Evolutionary conservation across 352 stramenopile species (phyloP), one percentile per base, ranked within the genome.

Genomic region (Globisporangium carolinianum): DNA sequence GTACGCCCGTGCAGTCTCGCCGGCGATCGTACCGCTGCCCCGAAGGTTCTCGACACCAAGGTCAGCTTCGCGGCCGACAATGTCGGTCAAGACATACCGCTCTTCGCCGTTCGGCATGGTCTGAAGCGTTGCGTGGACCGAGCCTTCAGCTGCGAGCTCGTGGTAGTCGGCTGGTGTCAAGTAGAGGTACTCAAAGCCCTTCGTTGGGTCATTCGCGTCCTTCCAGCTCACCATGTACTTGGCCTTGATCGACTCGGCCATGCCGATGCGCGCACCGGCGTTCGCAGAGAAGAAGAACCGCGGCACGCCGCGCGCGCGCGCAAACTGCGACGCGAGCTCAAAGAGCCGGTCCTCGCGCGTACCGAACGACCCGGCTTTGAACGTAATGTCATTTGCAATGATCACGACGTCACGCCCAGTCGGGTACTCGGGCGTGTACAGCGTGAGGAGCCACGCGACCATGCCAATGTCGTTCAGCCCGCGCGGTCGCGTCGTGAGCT

Each of bases 361-460:
- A 60, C 98, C 98, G 69, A 99, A 99, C 52, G 95, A 99, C 39
- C 98, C 98, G 47, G 97, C 97, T 73, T 98, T 98, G 77, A 97
- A 91, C 36, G 97, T 99, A 68, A 99, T 99, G 68, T 99, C 98
- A 76, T 99, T 99, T 48, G 97, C 91, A 79, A 99, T 99, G 51
- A 99, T 72, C 15, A 99, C 83, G 45, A 99, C 72, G 78, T 99
- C 90, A 53, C 97, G 93, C 47, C 97, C 96, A 55, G 95, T 76
- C 14, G 92, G 96, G 77, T 97, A 99, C 82, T 99, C 97, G 1
- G 98, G 94, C 50, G 98, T 99, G 73, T 97, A 97, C 24, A 99
- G 66, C 57, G 86, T 98, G 58, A 99, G 83, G 58, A 98, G 70
- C 98, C 98, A 99, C 32, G 97, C 98, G 57, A 99, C 97, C 97